A percentile compares a stretch with the other conserved stretches of the same genome.
Conservation (phyloP, 768 basidiomycete genomes). For the Auricularia sp. region DNA sequence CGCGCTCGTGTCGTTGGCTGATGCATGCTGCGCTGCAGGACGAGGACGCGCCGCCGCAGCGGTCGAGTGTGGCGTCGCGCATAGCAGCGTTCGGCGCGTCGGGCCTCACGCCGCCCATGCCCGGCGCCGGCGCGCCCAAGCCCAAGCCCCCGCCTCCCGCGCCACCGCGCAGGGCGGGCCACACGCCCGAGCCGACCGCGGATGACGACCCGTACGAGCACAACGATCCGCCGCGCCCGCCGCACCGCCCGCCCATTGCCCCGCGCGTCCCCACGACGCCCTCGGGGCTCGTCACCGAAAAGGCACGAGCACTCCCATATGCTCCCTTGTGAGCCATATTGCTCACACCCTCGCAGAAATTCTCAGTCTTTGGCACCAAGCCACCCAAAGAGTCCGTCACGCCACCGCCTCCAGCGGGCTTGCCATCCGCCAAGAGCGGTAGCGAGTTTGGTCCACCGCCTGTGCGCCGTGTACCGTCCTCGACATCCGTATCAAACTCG, state of each 20-base stretch:
- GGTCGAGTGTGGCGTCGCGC: neutral
- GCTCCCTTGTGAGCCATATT: no score
- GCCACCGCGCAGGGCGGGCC: constrained; percentile 15
- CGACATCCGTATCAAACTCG: constrained; percentile 12
- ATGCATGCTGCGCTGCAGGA: neutral
- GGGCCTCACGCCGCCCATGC: neutral
- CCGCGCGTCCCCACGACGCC: constrained; percentile 1
- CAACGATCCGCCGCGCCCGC: neutral
- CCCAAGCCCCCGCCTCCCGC: constrained; percentile 9
- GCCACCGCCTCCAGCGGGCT: constrained; percentile 29
- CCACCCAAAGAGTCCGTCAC: constrained; percentile 10
- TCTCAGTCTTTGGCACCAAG: neutral
- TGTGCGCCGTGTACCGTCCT: constrained; percentile 23
- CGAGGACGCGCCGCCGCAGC: constrained; percentile 1
- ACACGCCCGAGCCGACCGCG: constrained; percentile 7
- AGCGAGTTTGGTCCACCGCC: constrained; percentile 43
- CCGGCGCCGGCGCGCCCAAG: neutral
- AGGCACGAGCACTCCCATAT: constrained; percentile 6
- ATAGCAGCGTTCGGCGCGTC: neutral
- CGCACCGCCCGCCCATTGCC: constrained; percentile 7
- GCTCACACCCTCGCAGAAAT: no score
- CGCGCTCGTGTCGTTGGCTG: neutral
- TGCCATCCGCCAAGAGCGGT: constrained; percentile 27
- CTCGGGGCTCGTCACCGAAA: constrained; percentile 11
- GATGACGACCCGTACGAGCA: constrained; percentile 7